phyloP scores from a whole-genome alignment of 768 basidiomycete genomes.

The Suillus bovinus region DNA sequence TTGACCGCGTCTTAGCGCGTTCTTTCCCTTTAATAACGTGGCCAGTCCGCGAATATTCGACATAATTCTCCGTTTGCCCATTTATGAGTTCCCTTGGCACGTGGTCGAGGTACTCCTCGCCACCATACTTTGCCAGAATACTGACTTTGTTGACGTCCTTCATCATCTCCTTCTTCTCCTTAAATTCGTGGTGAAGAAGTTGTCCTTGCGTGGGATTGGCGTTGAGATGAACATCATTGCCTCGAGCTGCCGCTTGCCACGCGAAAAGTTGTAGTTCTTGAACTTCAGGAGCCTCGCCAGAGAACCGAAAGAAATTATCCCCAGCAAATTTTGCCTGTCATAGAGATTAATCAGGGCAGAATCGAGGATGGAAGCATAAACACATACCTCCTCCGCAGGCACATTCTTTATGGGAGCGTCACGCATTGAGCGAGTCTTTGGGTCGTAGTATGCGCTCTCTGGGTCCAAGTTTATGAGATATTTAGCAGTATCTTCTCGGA shows the following conservation, averaged over 20 bases:
- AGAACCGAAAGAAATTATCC: slow-evolving; percentile 91
- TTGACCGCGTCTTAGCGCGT: slow-evolving; percentile 81
- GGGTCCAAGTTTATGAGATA: slow-evolving; percentile 97
- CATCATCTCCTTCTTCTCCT: slow-evolving; percentile 87
- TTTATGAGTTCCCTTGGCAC: slow-evolving; percentile 91
- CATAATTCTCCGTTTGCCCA: slow-evolving; percentile 96
- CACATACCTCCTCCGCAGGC: slow-evolving; percentile 81
- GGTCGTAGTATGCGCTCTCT: slow-evolving; percentile 97
- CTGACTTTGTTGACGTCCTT: slow-evolving; percentile 88
- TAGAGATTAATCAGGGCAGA: slow-evolving; percentile 5
- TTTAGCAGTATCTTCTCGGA: slow-evolving; percentile 98
- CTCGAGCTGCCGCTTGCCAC: slow-evolving; percentile 91
- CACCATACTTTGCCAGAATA: slow-evolving; percentile 92
- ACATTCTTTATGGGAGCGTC: slow-evolving; percentile 84
- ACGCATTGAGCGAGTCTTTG: slow-evolving; percentile 99
- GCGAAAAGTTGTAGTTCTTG: slow-evolving; percentile 95
- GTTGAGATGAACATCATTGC: slow-evolving; percentile 93
- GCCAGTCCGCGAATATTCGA: slow-evolving; percentile 93
- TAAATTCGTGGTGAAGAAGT: slow-evolving; percentile 87
- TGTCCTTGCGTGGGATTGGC: slow-evolving; percentile 97
- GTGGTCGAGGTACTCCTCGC: slow-evolving; percentile 86
- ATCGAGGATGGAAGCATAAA: slow-evolving; percentile 12
- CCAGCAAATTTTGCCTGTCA: slow-evolving; percentile 85
- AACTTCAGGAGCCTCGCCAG: slow-evolving; percentile 91
- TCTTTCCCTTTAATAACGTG: slow-evolving; percentile 91